Base-by-base conservation (phyloP, 306 rosid species). In the Prinsepia uniflora region DNA sequence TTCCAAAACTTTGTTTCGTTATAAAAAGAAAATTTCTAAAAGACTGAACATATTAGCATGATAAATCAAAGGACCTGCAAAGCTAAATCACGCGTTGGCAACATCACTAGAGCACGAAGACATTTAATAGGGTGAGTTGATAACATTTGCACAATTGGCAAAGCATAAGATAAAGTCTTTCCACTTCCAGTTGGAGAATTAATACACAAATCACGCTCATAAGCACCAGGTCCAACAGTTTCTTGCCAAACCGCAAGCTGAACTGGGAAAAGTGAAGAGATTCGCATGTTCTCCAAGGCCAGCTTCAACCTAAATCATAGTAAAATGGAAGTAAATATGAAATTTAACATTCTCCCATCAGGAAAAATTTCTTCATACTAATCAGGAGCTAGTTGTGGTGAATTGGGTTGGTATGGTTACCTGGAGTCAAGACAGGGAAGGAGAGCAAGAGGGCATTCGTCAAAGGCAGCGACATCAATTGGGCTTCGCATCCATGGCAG, bases 131-230 rank as follows among this genome's bases (percentile, higher is more conserved):
- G 65, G 71, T 83, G 90, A 48, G 45, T 76, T 3, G 97, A 86
- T 24, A 87, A 76, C 69, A 72, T 74, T 75, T 94, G 98, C 55
- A 89, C 97, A 20, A 94, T 88, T 5, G 98, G 98, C 77, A 94
- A 81, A 24, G 98, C 98, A 74, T 90, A 94, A 55, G 97, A 88
- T 59, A 94, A 65, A 67, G 97, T 94, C 79, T 94, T 88, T 22
- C 98, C 98, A 56, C 97, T 94, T 39, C 98, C 97, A 10, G 98
- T 94, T 14, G 98, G 97, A 4, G 97, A 94, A 72, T 94, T 90
- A 58, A 94, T 76, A 72, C 97, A 94, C 20, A 94, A 60, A 70
- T 94, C 98, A 42, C 98, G 89, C 41, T 84, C 84, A 42, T 90
- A 93, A n/a, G 79, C 80, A 47, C 96, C 97, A 7, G 97, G 96